Base-by-base conservation (phyloP, 1,139 yeast species). In the Protomyces lactucae-debilis region DNA sequence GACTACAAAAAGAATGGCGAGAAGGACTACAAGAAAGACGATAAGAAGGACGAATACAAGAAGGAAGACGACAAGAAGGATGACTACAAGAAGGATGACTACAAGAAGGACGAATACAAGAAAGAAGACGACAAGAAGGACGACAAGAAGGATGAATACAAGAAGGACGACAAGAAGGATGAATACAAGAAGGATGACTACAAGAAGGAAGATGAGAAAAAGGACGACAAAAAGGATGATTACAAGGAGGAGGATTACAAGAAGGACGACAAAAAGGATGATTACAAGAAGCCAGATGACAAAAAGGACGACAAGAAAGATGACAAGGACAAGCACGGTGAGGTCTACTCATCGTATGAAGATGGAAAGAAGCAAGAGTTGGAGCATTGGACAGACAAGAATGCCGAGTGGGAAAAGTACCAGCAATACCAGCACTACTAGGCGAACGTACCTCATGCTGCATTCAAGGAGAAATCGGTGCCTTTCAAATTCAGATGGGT, bases 1-100 rank as follows among this genome's bases (percentile, higher is more conserved):
- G 4, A 69, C 65, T 16, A 73, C 67, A 35, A 73, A 46, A 2
- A 69, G 52, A 14, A 68, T 39, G 37, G 73, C 68, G 28, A 71
- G 61, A 2, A 69, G 52, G n/a, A 68, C 39, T 36, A 73, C 68
- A 32, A 71, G 61, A 1, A 70, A 51, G 14, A 12, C 35, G 4
- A 14, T 36, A n/a, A 51, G 21, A 12, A 25, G 37, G 36, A 18
- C 8, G 9, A 51, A 32, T 10, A n/a, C 23, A 51, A 51, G 53
- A 14, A 51, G 35, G 10, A 51, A 14, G 12, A 51, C 16, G 23
- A 51, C 9, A 35, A 51, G 16, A 14, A 23, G 28, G 25, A 32
- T 3, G 18, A 51, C 53, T n/a, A 51, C 53, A 32, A 32, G 35
- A 2, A 21, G 23, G 23, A 21, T 2, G 23, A 21, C 23, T 2